Percentiles rank a stretch among this genome's conserved stretches.
Conservation (phyloP, 306 rosid genomes). For the Prosopis cineraria region DNA sequence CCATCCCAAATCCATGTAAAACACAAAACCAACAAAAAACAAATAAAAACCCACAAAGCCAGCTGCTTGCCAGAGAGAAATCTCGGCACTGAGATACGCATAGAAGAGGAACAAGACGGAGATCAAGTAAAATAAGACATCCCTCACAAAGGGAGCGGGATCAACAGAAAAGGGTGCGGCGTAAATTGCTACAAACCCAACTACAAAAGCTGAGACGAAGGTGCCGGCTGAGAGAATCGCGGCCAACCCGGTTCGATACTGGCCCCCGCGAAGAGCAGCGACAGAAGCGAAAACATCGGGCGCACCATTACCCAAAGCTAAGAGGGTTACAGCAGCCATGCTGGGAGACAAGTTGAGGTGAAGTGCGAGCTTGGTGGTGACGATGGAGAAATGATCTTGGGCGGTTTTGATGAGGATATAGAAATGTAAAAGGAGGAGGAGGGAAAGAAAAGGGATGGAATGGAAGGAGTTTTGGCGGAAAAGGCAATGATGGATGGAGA, state of each 20-base stretch:
- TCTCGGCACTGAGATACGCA: slow-evolving; percentile 89
- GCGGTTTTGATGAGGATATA: slow-evolving; percentile 92
- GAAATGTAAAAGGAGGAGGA: slow-evolving; percentile 73
- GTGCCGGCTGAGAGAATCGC: slow-evolving; percentile 94
- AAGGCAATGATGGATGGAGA: slow-evolving; percentile 51
- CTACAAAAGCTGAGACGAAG: slow-evolving; percentile 88
- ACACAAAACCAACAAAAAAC: slow-evolving; percentile 85
- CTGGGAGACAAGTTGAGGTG: slow-evolving; percentile 75
- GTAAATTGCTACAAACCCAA: slow-evolving; percentile 88
- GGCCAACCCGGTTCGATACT: slow-evolving; percentile 81
- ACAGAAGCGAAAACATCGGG: slow-evolving; percentile 89
- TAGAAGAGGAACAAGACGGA: slow-evolving; percentile 82
- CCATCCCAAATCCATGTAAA: slow-evolving; percentile 86
- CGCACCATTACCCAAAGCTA: slow-evolving; percentile 90
- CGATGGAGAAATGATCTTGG: slow-evolving; percentile 74
- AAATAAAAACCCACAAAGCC: slow-evolving; percentile 80
- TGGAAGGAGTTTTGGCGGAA: slow-evolving; percentile 37
- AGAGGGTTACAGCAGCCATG: slow-evolving; percentile 91
- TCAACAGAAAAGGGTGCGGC: slow-evolving; percentile 79
- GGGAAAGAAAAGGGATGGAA: slow-evolving; percentile 56
- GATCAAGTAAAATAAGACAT: slow-evolving; percentile 72
- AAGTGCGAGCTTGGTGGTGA: slow-evolving; percentile 72
- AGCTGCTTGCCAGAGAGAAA: slow-evolving; percentile 88
- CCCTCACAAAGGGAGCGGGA: slow-evolving; percentile 82
- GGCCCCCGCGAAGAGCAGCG: slow-evolving; percentile 85